Conservation (phyloP, 192 early-diverging fungal species). For the Backusella luteola region DNA sequence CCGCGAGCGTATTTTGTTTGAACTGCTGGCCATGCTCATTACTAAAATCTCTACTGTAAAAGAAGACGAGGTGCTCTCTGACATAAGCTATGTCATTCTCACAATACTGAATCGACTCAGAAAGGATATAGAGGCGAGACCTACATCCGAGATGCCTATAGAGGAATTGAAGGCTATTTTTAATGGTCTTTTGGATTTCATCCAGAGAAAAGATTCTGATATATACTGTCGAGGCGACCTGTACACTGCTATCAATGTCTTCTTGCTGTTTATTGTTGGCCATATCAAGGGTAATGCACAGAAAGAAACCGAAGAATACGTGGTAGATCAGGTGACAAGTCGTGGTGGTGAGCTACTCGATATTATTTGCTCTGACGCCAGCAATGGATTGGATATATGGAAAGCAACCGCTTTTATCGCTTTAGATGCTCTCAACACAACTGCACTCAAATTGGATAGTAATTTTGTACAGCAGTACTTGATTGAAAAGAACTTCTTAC, state of each 20-base stretch:
- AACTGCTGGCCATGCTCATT: constrained; percentile 68
- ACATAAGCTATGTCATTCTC: constrained; percentile 57
- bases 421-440: constrained; percentile 61
- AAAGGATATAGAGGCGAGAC: constrained; percentile 37
- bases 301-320: constrained; percentile 37
- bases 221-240: constrained; percentile 66
- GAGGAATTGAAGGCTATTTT: constrained; percentile 2
- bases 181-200: constrained; percentile 7
- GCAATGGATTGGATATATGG: constrained; percentile 76
- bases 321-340: constrained; percentile 48
- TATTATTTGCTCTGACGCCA: constrained; percentile 74
- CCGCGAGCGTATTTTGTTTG: constrained; percentile 58
- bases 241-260: constrained; percentile 71
- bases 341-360: constrained; percentile 65
- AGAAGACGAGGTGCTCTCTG: constrained; percentile 50
- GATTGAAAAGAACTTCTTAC: constrained; percentile 1
- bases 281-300: background rate
- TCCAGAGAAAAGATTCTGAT: background rate
- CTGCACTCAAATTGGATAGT: background rate
- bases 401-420: constrained; percentile 82
- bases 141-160: constrained; percentile 10
- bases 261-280: constrained; percentile 55
- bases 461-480: background rate
- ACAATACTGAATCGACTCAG: constrained; percentile 55
- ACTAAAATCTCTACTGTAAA: constrained; percentile 40